Conservation (phyloP, 2,329 filamentous ascomycete species). For the Xylariaceae sp. region DNA sequence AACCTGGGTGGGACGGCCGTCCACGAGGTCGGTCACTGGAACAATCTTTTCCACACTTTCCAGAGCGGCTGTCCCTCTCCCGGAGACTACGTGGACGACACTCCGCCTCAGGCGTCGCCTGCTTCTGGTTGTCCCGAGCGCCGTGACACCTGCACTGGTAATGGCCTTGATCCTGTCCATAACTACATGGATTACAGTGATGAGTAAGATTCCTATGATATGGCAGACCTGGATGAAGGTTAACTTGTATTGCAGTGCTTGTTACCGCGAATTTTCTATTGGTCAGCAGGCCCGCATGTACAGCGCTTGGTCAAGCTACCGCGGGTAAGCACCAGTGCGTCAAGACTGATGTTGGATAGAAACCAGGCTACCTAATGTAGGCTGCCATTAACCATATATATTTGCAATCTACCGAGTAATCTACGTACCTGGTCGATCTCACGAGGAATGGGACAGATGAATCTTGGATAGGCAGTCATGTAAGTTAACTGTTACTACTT, state of each 20-base stretch:
- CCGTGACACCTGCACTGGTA: slow-evolving; percentile 33
- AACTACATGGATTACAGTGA: slow-evolving; percentile 39
- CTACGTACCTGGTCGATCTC: slow-evolving; percentile 10
- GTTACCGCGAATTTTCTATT: slow-evolving; percentile 44
- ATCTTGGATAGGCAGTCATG: too few species aligned
- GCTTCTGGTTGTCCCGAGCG: slow-evolving; percentile 37
- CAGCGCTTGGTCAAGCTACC: slow-evolving; percentile 38
- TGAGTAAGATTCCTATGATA: slow-evolving; percentile 34
- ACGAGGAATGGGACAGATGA: slow-evolving; percentile 12
- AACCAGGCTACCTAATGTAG: too few species aligned
- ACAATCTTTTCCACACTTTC: slow-evolving; percentile 42
- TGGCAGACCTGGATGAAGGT: slow-evolving; percentile 18
- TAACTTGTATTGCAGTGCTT: slow-evolving; percentile 33
- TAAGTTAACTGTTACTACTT: too few species aligned
- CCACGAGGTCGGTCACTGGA: slow-evolving; percentile 41
- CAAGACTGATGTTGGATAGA: too few species aligned
- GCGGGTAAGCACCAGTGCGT: slow-evolving; percentile 18
- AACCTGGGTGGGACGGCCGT: slow-evolving; percentile 37
- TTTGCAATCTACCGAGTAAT: not conserved
- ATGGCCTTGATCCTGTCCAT: slow-evolving; percentile 34
- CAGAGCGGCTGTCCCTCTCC: slow-evolving; percentile 41
- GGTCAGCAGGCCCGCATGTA: slow-evolving; percentile 41
- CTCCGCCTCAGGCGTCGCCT: slow-evolving; percentile 37
- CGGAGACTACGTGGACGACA: slow-evolving; percentile 39
- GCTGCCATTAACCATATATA: not conserved